Base-by-base conservation (phyloP, 148 eudicot genomes). In the Dianthus caryophyllus region DNA sequence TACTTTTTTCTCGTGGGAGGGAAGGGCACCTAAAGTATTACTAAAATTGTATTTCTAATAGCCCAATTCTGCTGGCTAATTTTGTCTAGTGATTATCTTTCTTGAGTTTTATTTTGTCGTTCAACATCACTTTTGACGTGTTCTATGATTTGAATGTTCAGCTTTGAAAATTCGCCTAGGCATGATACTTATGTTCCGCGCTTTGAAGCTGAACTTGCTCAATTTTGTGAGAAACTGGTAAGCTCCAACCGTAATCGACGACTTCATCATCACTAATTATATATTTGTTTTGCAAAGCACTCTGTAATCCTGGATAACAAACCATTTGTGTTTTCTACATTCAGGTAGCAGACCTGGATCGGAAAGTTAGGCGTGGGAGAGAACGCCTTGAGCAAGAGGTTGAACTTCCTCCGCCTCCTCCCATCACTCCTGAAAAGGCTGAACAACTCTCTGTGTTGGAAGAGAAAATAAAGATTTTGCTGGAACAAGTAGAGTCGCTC, bases 301-400 rank as follows among this genome's bases (percentile, higher is more conserved):
- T 33, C 38, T 7, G 47, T 60, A 13, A 27, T 60, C 29, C 20
- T 65, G 50, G 26, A 2, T 64, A 30, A 12, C 76, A 33, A 26
- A 18, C 62, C 52, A 16, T 69, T 49, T n/a, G 1, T 43, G 59
- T 52, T 16, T 38, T 33, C 50, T 9, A 94, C 44, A 5, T 1
- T 41, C 11, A 41, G 99, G 93, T 94, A 38, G 78, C 84, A 72
- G 97, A 94, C 76, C 84, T 94, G 76, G 99, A 94, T 57, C 80
- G 97, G 70, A 86, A 76, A 82, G 90, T 90, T 44, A 88, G 87
- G 76, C 97, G 99, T 64, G 99, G 97, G 67, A 85, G 86, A 52
- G 99, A 94, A 75, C 97, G 99, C 52, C 89, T 94, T 66, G 88
- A 80, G 60, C 99, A 94, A 75, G 99, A 94, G 67, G 84, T 87